phyloP scores from a whole-genome alignment of 192 early-diverging fungal genomes.

The Entomortierella chlamydospora region DNA sequence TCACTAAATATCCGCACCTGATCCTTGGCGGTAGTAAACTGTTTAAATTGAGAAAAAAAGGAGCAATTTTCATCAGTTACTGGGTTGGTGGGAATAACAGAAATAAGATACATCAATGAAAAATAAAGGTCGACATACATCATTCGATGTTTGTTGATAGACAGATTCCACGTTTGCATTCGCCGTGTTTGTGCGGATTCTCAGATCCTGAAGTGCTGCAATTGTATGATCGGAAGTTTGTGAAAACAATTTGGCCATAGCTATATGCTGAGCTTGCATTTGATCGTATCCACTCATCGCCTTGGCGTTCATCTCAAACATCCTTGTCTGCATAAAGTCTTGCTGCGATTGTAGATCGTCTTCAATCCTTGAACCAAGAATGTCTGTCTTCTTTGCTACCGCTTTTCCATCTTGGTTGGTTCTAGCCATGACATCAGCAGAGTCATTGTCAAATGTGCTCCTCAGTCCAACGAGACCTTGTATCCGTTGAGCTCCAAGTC shows the following conservation, averaged over 20 bases:
- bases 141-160: not conserved
- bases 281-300: constrained; percentile 12
- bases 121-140: constrained; percentile 10
- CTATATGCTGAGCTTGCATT: constrained; percentile 5
- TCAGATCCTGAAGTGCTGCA: constrained; percentile 24
- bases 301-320: constrained; percentile 10
- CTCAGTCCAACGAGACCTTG: constrained; percentile 15
- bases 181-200: not conserved
- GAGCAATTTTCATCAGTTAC: not conserved
- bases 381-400: not conserved
- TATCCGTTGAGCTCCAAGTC: constrained; percentile 5
- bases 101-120: too few species aligned
- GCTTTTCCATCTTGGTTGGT: not conserved
- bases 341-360: constrained; percentile 18
- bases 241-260: constrained; percentile 9
- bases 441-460: constrained; percentile 1
- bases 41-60: not conserved
- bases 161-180: not conserved
- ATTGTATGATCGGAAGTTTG: constrained; percentile 19
- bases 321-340: constrained; percentile 7
- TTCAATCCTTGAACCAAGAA: not conserved
- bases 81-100: too few species aligned
- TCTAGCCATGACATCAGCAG: not conserved
- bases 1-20: constrained; percentile 5
- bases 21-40: constrained; percentile 12